Percentiles rank a stretch among this genome's conserved stretches.
These are phyloP conservation scores for Podaxis sp. DNA, from an alignment of 768 basidiomycete genomes.

Conservation along the genomic window DNA sequence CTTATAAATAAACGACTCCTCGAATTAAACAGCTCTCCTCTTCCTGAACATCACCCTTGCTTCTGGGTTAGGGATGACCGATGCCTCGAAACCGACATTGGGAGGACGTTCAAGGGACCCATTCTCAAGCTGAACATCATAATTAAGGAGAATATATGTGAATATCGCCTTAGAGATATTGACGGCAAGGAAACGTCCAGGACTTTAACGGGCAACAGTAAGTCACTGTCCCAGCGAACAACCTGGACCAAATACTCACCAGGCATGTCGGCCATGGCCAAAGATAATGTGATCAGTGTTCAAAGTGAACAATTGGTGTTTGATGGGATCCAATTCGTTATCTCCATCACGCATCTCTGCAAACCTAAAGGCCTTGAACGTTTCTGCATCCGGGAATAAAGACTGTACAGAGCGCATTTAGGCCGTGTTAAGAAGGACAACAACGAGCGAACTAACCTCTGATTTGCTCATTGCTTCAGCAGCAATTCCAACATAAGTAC, in stretches of 20 bases:
- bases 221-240: too few relatives aligned
- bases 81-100: constrained; percentile 14
- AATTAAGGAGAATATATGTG: constrained; percentile 33
- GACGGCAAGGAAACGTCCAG: constrained; percentile 41
- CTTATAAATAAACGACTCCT: too few relatives aligned
- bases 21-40: neutral
- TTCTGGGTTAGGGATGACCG: neutral
- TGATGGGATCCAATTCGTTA: constrained; percentile 9
- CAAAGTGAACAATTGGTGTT: constrained; percentile 26
- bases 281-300: constrained; percentile 26
- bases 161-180: constrained; percentile 36
- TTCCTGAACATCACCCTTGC: constrained; percentile 16
- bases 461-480: constrained; percentile 27
- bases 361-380: constrained; percentile 40
- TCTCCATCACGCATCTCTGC: constrained; percentile 23
- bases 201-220: constrained; percentile 17
- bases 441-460: constrained; percentile 15
- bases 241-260: constrained; percentile 16
- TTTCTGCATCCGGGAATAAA: constrained; percentile 21
- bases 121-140: constrained; percentile 30
- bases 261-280: constrained; percentile 29
- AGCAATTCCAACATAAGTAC: constrained; percentile 26
- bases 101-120: constrained; percentile 15
- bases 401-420: neutral
- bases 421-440: neutral